Base-by-base conservation (phyloP, 257 asterid genomes). In the Gentiana straminea region DNA sequence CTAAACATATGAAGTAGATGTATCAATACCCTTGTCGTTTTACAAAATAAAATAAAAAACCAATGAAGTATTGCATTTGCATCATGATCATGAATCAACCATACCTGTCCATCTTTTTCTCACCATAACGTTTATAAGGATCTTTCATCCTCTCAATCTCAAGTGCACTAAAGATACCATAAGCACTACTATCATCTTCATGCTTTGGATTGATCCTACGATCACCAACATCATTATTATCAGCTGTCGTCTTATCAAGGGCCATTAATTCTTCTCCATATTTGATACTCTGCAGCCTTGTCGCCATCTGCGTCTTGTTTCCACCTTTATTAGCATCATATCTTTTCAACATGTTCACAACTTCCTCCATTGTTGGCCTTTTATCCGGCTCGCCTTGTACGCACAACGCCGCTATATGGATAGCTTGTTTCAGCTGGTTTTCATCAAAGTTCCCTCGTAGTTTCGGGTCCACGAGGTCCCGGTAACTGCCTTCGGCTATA, bases 161-260 rank as follows among this genome's bases (percentile, higher is more conserved):
- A 65, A 88, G 58, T 34, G 84, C 82, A 53, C 92, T 91, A 68
- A 88, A 88, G 1, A 84, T 94, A 13, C 94, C 95, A 69, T 79
- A 84, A 41, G 10, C 46, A 41, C 46, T 41, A 46, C 88, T 88
- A 68, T 82, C 91, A 56, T 82, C 86, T 10, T 57, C 82, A 46
- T 57, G 34, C 32, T 57, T 56, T 15, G 55, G 50, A 55, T 47
- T 62, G 24, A 24, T 24, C 36, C 8, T 3, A 33, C 7, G 37
- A 24, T 38, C 51, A 0, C 33, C 55, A 49, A 10, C 70, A 3
- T 56, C 44, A 41, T 32, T 33, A 35, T 74, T 78, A 38, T 75
- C 82, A 37, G 82, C 93, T 64, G 75, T 78, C 9, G 60, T 74
- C 49, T 82, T 86, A 68, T 87, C 94, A 67, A 75, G 77, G 5